These are phyloP conservation scores for Asterionellopsis glacialis DNA, from an alignment of 108 stramenopile species.

Conservation along the genomic window DNA sequence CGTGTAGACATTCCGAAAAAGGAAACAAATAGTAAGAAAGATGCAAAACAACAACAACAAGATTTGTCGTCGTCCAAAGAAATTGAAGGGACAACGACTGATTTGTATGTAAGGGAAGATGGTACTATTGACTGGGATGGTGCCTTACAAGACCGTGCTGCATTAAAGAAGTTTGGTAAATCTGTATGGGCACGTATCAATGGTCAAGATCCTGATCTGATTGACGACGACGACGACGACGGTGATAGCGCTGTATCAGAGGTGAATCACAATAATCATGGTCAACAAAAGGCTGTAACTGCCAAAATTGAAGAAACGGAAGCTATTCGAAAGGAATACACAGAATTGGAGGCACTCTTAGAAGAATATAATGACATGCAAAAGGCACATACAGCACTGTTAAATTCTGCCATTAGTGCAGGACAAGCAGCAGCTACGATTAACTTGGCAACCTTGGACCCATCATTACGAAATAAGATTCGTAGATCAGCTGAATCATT, in stretches of 20 bases:
- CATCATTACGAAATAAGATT: conserved; percentile 60
- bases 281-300: conserved; percentile 44
- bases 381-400: conserved; percentile 51
- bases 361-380: conserved; percentile 45
- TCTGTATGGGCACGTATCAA: conserved; percentile 95
- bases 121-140: conserved; percentile 98
- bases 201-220: conserved; percentile 76
- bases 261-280: neutral
- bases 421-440: conserved; percentile 82
- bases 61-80: neutral
- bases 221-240: conserved; percentile 27
- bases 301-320: conserved; percentile 83
- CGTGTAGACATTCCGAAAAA: conserved; percentile 26
- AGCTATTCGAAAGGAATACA: conserved; percentile 56
- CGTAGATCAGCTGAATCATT: conserved; percentile 59
- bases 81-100: conserved; percentile 22
- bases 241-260: neutral
- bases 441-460: conserved; percentile 66
- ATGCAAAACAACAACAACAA: conserved; percentile 6
- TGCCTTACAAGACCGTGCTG: conserved; percentile 89
- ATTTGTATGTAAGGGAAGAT: conserved; percentile 92
- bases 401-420: conserved; percentile 64
- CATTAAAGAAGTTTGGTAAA: conserved; percentile 80
- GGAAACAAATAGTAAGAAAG: too few relatives aligned
- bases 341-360: conserved; percentile 32